Conservation (phyloP, 805 yeast species). For the Torulaspora maleeae region DNA sequence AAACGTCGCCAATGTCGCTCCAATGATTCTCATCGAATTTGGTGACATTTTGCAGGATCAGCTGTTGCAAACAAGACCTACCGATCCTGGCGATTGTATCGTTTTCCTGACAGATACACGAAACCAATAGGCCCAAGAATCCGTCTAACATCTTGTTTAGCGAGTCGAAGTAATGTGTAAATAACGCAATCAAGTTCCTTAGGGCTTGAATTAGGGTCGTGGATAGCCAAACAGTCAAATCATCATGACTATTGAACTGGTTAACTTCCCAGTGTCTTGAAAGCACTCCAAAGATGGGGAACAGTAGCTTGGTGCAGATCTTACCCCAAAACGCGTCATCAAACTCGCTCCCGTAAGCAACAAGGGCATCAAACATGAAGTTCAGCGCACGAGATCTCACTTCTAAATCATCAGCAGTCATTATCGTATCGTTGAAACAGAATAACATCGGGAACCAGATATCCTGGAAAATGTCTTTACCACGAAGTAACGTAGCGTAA, state of each 20-base stretch:
- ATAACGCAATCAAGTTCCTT: conserved; percentile 77
- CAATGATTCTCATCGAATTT: conserved; percentile 68
- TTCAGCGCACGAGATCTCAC: conserved; percentile 86
- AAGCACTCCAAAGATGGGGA: conserved; percentile 85
- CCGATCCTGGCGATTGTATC: conserved; percentile 96
- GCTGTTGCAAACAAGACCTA: conserved; percentile 75
- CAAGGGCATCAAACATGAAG: conserved; percentile 73
- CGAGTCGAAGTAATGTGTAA: conserved; percentile 74
- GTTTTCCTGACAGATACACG: conserved; percentile 94
- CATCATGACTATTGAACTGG: conserved; percentile 69
- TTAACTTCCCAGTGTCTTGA: conserved; percentile 69
- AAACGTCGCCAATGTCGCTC: conserved; percentile 61
- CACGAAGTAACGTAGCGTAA: conserved; percentile 27
- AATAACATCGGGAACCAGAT: conserved; percentile 84
- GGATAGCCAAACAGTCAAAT: conserved; percentile 90
- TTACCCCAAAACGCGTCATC: conserved; percentile 75
- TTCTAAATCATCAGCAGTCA: conserved; percentile 92
- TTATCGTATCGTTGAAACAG: conserved; percentile 81
- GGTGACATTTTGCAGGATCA: conserved; percentile 67
- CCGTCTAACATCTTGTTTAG: conserved; percentile 73
- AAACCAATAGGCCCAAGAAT: conserved; percentile 67
- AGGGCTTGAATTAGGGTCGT: conserved; percentile 95
- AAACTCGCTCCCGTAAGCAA: conserved; percentile 74
- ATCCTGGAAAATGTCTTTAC: conserved; percentile 45
- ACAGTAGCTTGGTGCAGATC: conserved; percentile 69